Conservation (phyloP, 768 basidiomycete species). For the Rhodosporidiobolus odoratus region DNA sequence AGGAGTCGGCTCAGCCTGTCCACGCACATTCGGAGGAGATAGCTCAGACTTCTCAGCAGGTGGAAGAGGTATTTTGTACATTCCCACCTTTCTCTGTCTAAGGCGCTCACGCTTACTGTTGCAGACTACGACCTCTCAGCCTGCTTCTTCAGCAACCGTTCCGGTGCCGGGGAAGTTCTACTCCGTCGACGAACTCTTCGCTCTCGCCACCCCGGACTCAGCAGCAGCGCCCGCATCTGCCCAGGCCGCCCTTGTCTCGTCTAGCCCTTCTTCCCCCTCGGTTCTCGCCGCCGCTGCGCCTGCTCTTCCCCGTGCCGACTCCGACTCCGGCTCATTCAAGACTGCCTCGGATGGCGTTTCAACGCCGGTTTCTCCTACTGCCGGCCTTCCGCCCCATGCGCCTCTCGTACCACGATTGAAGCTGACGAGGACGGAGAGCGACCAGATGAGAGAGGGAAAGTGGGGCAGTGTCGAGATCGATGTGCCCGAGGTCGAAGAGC, state of each 20-base stretch:
- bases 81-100: background rate
- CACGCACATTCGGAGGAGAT: too few species aligned
- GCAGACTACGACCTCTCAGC: background rate
- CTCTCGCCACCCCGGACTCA: too few species aligned
- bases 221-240: background rate
- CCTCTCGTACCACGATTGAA: slow-evolving; percentile 18
- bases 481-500: background rate
- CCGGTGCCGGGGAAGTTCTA: slow-evolving; percentile 6
- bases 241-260: background rate
- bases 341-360: slow-evolving; percentile 1
- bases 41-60: too few species aligned
- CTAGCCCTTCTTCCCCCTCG: background rate
- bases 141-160: background rate
- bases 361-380: background rate
- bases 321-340: slow-evolving; percentile 16
- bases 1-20: background rate
- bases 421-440: slow-evolving; percentile 29
- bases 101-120: background rate
- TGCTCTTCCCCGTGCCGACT: slow-evolving; percentile 4
- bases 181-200: slow-evolving; percentile 31
- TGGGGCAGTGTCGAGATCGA: slow-evolving; percentile 15
- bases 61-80: too few species aligned
- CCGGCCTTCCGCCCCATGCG: background rate
- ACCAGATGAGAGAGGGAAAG: slow-evolving; percentile 17
- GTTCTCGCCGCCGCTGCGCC: background rate